phyloP scores from a whole-genome alignment of 257 asterid genomes.

The Solanum tarijense region DNA sequence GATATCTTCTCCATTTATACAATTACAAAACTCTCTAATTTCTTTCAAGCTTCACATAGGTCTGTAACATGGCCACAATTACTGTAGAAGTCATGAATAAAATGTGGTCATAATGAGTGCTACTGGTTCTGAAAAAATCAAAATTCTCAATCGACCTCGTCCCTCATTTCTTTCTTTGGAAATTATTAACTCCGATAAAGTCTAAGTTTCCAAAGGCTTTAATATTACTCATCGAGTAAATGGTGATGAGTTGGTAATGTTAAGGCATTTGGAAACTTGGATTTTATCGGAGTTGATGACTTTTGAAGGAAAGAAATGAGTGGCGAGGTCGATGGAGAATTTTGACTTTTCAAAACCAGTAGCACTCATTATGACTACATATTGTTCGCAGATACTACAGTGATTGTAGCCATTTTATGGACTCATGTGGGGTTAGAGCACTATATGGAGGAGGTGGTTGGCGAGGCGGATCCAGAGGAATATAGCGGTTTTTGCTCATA shows the following conservation, averaged over 20 bases:
- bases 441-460: background rate
- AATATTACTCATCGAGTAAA: constrained; percentile 58
- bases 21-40: background rate
- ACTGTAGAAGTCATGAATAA: background rate
- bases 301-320: constrained; percentile 57
- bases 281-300: constrained; percentile 82
- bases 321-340: constrained; percentile 55
- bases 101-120: constrained; percentile 50
- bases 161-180: constrained; percentile 53
- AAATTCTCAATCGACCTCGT: constrained; percentile 70
- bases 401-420: background rate
- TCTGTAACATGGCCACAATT: background rate
- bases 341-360: constrained; percentile 79
- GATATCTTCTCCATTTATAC: background rate
- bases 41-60: background rate
- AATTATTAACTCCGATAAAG: constrained; percentile 71
- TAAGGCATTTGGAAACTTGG: constrained; percentile 51
- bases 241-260: constrained; percentile 64
- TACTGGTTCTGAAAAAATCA: constrained; percentile 64
- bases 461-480: background rate
- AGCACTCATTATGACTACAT: constrained; percentile 53
- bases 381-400: background rate
- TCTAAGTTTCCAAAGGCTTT: constrained; percentile 51
- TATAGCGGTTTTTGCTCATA: background rate
- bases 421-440: background rate